Conservation (phyloP, 2,329 filamentous ascomycete species). For the Pseudogymnoascus sp. region DNA sequence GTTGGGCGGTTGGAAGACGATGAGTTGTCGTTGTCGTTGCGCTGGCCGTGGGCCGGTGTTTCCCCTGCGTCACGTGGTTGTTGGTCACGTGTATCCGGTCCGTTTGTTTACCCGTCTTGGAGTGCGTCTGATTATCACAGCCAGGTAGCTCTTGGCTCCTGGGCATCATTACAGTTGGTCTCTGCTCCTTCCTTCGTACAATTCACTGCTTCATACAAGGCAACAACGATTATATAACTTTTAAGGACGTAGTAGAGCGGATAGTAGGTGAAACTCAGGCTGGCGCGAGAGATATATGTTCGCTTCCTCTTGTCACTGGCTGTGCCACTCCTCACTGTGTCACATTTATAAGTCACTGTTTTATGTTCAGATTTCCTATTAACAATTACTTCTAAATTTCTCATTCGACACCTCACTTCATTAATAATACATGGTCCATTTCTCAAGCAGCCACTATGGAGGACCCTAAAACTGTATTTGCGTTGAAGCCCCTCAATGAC, state of each 20-base stretch:
- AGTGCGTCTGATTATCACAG: not conserved
- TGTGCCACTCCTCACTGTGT: not conserved
- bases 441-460: not conserved
- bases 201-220: not conserved
- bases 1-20: not conserved
- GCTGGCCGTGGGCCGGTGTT: not conserved
- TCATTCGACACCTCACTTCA: not conserved
- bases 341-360: not conserved
- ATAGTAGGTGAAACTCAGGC: not conserved
- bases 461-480: not conserved
- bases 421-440: not conserved
- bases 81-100: not conserved
- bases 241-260: too few species aligned
- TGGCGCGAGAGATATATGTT: not conserved
- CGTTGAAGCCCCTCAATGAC: not conserved
- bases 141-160: too few species aligned
- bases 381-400: not conserved
- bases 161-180: too few species aligned
- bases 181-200: not conserved
- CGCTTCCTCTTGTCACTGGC: not conserved
- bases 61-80: not conserved
- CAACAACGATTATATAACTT: not conserved
- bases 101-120: not conserved
- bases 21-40: not conserved
- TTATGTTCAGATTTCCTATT: not conserved